Conservation (phyloP, 257 asterid genomes). For the Solanum okadae region DNA sequence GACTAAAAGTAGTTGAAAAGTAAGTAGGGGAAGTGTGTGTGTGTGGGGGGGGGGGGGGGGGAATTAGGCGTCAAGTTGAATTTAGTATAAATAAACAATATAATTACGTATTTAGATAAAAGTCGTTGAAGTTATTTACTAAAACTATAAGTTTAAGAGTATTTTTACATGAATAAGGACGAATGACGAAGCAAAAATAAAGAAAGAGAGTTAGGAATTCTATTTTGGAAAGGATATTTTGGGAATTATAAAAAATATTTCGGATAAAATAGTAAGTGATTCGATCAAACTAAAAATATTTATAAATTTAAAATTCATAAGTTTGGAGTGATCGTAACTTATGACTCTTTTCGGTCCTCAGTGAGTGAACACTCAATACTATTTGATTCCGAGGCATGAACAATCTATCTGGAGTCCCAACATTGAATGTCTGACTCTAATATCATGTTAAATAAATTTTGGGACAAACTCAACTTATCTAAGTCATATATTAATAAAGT, state of each 20-base stretch:
- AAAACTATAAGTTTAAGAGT: too few relatives aligned
- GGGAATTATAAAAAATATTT: not conserved
- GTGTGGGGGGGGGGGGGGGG: rapidly evolving
- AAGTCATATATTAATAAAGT: not conserved
- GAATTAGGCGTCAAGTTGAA: not conserved
- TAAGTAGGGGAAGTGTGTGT: not conserved
- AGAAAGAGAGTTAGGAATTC: not conserved
- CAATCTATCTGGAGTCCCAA: not conserved
- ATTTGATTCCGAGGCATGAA: rapidly evolving
- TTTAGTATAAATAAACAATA: not conserved
- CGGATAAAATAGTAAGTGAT: not conserved
- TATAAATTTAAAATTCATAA: not conserved
- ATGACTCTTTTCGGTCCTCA: not conserved
- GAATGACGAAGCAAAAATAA: not conserved
- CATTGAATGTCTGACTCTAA: not conserved
- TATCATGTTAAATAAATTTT: not conserved
- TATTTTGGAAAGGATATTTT: not conserved
- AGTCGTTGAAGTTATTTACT: not conserved
- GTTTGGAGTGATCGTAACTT: too few relatives aligned
- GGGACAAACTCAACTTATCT: not conserved
- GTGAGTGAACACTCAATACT: not conserved
- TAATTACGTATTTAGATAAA: not conserved
- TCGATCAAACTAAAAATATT: too few relatives aligned
- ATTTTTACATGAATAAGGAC: not conserved
- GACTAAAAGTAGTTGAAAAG: not conserved